Evolutionary conservation across 2,329 filamentous ascomycete genomes (phyloP), one percentile per base, ranked within the genome.

Genomic region (Bipolaris bicolor): DNA sequence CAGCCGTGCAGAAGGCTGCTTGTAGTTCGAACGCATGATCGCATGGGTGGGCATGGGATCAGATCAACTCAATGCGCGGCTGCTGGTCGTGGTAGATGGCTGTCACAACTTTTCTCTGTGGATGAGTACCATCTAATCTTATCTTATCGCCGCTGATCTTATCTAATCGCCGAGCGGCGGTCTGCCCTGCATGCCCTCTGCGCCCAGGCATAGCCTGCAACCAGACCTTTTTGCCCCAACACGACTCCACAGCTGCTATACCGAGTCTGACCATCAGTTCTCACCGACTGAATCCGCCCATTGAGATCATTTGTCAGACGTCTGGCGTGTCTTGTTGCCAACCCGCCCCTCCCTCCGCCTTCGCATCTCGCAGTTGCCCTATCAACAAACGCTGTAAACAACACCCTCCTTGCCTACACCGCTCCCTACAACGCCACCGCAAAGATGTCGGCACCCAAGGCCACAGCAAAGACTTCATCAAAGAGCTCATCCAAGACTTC

Each of bases 11-110:
- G 67, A 49, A 77, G 73, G 73, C 77, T 77, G 76, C 71, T 73
- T 70, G 74, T 71, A 72, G 76, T 73, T 66, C 76, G 74, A 64
- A 78, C 76, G 71, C 80, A 82, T 82, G 71, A 73, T 81, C 76
- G 80, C 80, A 82, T 82, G 76, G 73, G 77, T 72, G 69, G 62
- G 70, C 72, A 74, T 75, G 69, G 52, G 66, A 61, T 63, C 62
- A 58, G 33, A 46, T 57, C 31, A 43, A 43, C 49, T 57, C 31
- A 43, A 43, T 54, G 49, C 43, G 24, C 40, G 49, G 44, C 54
- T 53, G 43, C 43, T 52, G 41, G 48, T 57, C 22, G 49, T 44
- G 34, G 43, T 40, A 43, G 55, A 41, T 39, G n/a, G 43, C 16
- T 29, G 36, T 58, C 29, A 20, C 39, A 50, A 41, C 55, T 58